Percentiles rank a stretch among this genome's conserved stretches.
phyloP scores from a whole-genome alignment of 164 flowering plant genomes.

The Litsea cubeba region DNA sequence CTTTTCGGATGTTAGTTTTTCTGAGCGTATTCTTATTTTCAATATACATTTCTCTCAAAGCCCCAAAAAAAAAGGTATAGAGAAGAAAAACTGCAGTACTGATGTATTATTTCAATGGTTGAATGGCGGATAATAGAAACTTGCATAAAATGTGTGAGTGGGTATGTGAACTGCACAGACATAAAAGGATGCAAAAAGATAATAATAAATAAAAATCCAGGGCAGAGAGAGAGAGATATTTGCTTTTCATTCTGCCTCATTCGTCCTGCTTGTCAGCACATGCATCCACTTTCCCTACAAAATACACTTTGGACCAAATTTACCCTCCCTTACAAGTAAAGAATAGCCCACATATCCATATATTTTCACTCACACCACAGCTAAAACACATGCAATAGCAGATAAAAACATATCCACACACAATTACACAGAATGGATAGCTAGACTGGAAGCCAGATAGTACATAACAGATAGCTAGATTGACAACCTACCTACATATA shows the following conservation, averaged over 20 bases:
- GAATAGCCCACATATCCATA: constrained; percentile 42
- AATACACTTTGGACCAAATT: constrained; percentile 38
- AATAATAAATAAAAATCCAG: background rate
- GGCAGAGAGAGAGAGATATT: constrained; percentile 31
- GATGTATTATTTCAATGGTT: too few relatives aligned
- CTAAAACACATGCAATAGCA: background rate
- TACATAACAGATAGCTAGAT: background rate
- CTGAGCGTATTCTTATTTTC: too few relatives aligned
- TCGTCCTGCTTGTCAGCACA: constrained; percentile 61
- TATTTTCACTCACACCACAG: constrained; percentile 17
- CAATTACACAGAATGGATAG: too few relatives aligned
- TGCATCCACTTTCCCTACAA: constrained; percentile 87
- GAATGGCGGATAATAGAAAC: too few relatives aligned
- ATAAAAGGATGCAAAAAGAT: too few relatives aligned
- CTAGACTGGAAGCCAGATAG: too few relatives aligned
- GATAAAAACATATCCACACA: background rate
- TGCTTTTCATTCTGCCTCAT: constrained; percentile 26
- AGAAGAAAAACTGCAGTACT: too few relatives aligned
- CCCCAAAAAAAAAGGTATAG: too few relatives aligned
- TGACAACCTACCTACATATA: background rate
- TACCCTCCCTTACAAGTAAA: constrained; percentile 74
- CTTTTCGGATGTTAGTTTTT: too few relatives aligned
- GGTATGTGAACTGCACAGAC: too few relatives aligned
- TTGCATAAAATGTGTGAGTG: too few relatives aligned
- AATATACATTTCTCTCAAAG: too few relatives aligned